Percentiles rank a stretch among this genome's conserved stretches.
Conservation (phyloP, 2,329 filamentous ascomycete species). For the Fusarium sp. region DNA sequence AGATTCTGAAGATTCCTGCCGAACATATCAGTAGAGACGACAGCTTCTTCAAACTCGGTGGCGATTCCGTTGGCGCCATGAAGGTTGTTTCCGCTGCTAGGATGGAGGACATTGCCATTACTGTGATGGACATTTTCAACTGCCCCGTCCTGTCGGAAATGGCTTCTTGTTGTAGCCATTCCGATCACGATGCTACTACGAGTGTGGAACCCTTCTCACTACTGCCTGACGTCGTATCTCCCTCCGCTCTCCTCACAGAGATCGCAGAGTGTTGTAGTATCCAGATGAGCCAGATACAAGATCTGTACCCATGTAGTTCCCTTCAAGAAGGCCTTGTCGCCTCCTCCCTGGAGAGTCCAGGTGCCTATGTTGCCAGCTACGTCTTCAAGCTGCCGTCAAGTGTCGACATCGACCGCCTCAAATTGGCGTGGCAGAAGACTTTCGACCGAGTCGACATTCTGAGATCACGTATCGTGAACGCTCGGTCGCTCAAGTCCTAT, state of each 20-base stretch:
- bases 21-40: conserved; percentile 39
- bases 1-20: neutral
- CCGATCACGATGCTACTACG: neutral
- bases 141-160: conserved; percentile 29
- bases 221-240: neutral
- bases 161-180: conserved; percentile 8
- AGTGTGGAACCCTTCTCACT: conserved; percentile 12
- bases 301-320: conserved; percentile 35
- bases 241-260: conserved; percentile 20
- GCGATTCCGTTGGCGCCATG: conserved; percentile 50
- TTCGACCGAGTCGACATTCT: conserved; percentile 39
- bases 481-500: conserved; percentile 29
- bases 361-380: conserved; percentile 39
- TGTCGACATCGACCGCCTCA: conserved; percentile 23
- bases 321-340: conserved; percentile 41
- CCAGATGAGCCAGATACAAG: conserved; percentile 13
- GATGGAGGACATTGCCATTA: conserved; percentile 25
- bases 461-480: conserved; percentile 43
- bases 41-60: conserved; percentile 60
- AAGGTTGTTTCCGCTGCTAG: conserved; percentile 39
- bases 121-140: conserved; percentile 32
- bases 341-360: conserved; percentile 31
- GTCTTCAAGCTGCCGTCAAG: conserved; percentile 31
- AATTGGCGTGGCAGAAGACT: conserved; percentile 41
- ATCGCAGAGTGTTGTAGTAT: conserved; percentile 24